Conservation (phyloP, 2,329 filamentous ascomycete species). For the Colletotrichum navitas region DNA sequence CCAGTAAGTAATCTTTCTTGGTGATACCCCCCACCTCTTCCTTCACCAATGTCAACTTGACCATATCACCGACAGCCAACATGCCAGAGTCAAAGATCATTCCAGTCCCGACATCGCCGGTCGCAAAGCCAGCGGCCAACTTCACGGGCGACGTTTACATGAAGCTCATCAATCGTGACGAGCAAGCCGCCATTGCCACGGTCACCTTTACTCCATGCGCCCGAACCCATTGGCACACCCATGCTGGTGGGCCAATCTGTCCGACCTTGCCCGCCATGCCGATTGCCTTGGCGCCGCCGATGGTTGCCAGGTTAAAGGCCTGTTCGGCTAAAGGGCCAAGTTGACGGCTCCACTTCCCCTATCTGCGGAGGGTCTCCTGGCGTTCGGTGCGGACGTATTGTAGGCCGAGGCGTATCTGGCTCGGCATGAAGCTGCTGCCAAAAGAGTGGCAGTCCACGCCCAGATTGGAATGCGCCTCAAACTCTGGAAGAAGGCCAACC, state of each 20-base stretch:
- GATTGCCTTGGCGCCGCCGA: conserved; percentile 59
- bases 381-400: conserved; percentile 26
- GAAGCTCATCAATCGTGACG: conserved; percentile 15
- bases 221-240: conserved; percentile 59
- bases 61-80: background rate
- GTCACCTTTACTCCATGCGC: conserved; percentile 59
- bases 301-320: conserved; percentile 63
- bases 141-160: conserved; percentile 27
- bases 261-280: conserved; percentile 58
- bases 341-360: conserved; percentile 43
- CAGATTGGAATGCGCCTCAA: conserved; percentile 38
- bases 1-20: background rate
- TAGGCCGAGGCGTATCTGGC: conserved; percentile 47
- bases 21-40: background rate
- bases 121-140: conserved; percentile 11
- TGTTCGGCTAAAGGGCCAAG: conserved; percentile 44
- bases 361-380: conserved; percentile 46
- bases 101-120: background rate
- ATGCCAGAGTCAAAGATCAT: conserved; percentile 18
- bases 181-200: conserved; percentile 40
- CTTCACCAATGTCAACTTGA: too few relatives aligned
- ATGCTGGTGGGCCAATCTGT: conserved; percentile 58
- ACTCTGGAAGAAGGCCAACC: conserved; percentile 9
- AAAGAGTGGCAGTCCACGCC: conserved; percentile 48
- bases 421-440: conserved; percentile 26